Evolutionary conservation across 306 rosid genomes (phyloP).

Genomic region (Heteromeles arbutifolia): DNA sequence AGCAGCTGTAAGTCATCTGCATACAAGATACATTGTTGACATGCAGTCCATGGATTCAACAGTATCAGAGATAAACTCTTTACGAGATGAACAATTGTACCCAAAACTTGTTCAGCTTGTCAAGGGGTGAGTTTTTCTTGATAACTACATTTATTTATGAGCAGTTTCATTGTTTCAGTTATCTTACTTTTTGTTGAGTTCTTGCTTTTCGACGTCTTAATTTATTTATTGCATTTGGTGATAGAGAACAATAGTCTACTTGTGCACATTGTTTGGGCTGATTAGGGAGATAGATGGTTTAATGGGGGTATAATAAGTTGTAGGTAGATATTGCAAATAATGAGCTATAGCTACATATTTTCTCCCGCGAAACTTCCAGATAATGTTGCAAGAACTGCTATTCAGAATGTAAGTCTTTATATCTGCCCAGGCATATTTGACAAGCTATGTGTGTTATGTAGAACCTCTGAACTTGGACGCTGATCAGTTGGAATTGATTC

Average conservation of each 20-base stretch:
- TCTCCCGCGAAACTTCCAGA: too few relatives aligned
- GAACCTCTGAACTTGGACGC: not conserved
- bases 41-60: slow-evolving; percentile 99
- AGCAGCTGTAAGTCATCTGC: slow-evolving; percentile 89
- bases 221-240: not conserved
- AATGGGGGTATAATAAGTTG: not conserved
- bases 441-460: not conserved
- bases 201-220: not conserved
- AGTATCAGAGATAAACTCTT: slow-evolving; percentile 76
- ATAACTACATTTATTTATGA: not conserved
- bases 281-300: not conserved
- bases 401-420: not conserved
- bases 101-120: slow-evolving; percentile 86
- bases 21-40: slow-evolving; percentile 94
- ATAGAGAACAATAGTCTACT: not conserved
- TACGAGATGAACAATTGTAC: slow-evolving; percentile 79
- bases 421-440: not conserved
- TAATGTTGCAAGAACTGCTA: too few relatives aligned
- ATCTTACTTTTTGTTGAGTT: not conserved
- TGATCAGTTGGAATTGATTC: not conserved
- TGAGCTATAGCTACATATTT: not conserved
- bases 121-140: slow-evolving; percentile 55
- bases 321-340: not conserved
- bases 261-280: not conserved
- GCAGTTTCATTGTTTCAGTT: not conserved